Evolutionary conservation across 805 yeast species (phyloP), one percentile per base, ranked within the genome.

Genomic region (Starmerella apis): DNA sequence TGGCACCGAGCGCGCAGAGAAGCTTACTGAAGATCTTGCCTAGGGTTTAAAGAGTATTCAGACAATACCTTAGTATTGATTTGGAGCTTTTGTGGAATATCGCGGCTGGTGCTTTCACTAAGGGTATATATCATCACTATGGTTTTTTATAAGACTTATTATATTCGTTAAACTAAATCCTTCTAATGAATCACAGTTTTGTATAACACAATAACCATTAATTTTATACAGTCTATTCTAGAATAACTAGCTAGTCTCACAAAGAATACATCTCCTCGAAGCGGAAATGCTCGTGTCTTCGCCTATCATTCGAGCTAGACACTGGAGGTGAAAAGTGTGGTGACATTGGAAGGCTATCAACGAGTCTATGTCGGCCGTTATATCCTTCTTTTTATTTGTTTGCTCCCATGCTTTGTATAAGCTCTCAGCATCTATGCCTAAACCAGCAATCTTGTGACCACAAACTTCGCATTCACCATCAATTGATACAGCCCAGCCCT

Each of bases 1-100:
- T 45, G 95, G 95, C 68, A 82, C 86, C 54, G 95, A 86, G 71
- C 94, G 83, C 60, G 71, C 75, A 51, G 86, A 79, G 27, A 95
- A 86, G 63, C 72, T 86, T 65, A 70, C 85, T 53, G 73, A 69
- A 7, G 95, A 86, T 61, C 69, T 86, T 58, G 69, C 75, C 64
- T 79, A 78, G 63, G 95, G 94, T 47, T 72, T 85, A 57, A 56
- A 38, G 71, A 9, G 30, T 9, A 27, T 27, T 8, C 11, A 27
- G 30, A 11, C n/a, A n/a, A n/a, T n/a, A n/a, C n/a, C n/a, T n/a
- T n/a, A n/a, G n/a, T n/a, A n/a, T n/a, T n/a, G n/a, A n/a, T n/a
- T n/a, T n/a, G n/a, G n/a, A n/a, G n/a, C n/a, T n/a, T n/a, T n/a
- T n/a, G n/a, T 13, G 13, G 31, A 27, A 13, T 9, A 27, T 27